These are phyloP conservation scores for Debaryomycetaceae sp. DNA, from an alignment of 1,139 yeast species.

Conservation along the genomic window DNA sequence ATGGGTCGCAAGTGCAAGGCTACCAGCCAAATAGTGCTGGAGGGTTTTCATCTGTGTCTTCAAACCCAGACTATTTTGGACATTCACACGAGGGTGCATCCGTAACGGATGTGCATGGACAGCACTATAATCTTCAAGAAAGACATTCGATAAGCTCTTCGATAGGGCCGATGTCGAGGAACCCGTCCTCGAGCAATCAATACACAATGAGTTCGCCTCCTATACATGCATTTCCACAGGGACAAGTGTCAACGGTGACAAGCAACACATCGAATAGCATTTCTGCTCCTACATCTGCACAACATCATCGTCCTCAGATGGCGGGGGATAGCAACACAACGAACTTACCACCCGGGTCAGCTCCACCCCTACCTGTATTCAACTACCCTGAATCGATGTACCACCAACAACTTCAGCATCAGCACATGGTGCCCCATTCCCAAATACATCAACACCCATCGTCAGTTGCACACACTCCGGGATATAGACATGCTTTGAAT, in stretches of 20 bases:
- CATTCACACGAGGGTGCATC: neutral
- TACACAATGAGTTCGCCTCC: slow-evolving; percentile 3
- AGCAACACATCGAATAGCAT: neutral
- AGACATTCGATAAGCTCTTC: slow-evolving; percentile 12
- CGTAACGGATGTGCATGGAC: neutral
- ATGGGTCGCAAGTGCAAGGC: neutral
- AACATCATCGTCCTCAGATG: slow-evolving; percentile 1
- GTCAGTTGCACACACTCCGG: neutral
- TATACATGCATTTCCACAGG: neutral
- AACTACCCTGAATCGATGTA: slow-evolving; percentile 1
- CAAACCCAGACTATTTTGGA: neutral
- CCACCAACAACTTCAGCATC: slow-evolving; percentile 1
- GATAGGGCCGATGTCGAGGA: slow-evolving; percentile 7
- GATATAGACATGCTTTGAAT: neutral
- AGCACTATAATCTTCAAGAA: slow-evolving; percentile 9
- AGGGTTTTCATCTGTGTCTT: neutral
- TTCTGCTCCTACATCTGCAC: slow-evolving; percentile 1
- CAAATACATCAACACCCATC: neutral
- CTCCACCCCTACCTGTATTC: slow-evolving; percentile 1
- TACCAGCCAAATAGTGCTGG: neutral
- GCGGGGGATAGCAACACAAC: neutral
- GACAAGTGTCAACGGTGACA: neutral
- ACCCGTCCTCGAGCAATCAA: slow-evolving; percentile 4
- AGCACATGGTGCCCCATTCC: neutral
- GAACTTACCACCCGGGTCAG: neutral